phyloP scores from a whole-genome alignment of 2,329 filamentous ascomycete genomes.

The Hymenoscyphus linearis region DNA sequence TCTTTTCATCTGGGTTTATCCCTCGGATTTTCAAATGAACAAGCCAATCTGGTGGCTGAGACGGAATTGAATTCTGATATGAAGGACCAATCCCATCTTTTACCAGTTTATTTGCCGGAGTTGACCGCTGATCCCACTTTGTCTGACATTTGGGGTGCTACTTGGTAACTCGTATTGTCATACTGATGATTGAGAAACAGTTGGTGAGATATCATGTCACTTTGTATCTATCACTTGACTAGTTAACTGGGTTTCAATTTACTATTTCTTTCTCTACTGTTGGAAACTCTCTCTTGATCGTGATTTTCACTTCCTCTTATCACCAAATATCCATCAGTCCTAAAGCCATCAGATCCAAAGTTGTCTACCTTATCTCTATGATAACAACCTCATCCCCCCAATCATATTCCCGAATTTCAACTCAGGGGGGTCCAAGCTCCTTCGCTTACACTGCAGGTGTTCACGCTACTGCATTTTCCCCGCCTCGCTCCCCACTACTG shows the following conservation, averaged over 20 bases:
- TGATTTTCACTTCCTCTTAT: background rate
- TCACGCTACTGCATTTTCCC: slow-evolving; percentile 3
- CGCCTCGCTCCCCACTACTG: background rate
- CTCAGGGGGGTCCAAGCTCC: background rate
- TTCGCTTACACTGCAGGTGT: slow-evolving; percentile 2
- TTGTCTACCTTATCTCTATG: background rate
- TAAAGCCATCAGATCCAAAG: background rate
- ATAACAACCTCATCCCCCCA: background rate
- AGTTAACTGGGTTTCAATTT: background rate
- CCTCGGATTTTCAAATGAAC: background rate
- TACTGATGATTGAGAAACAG: background rate
- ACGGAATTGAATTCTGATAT: background rate
- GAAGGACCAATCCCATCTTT: background rate
- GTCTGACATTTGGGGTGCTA: background rate
- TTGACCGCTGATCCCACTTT: background rate
- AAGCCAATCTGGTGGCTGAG: background rate
- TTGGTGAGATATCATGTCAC: background rate
- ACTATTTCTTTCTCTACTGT: background rate
- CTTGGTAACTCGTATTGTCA: background rate
- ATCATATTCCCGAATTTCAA: background rate
- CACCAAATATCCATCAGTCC: background rate
- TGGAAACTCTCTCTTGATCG: background rate
- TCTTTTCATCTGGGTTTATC: background rate
- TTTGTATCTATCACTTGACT: background rate
- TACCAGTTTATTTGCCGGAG: background rate